Base-by-base conservation (phyloP, 1,284 basidiomycete species). In the Moesziomyces sp. region DNA sequence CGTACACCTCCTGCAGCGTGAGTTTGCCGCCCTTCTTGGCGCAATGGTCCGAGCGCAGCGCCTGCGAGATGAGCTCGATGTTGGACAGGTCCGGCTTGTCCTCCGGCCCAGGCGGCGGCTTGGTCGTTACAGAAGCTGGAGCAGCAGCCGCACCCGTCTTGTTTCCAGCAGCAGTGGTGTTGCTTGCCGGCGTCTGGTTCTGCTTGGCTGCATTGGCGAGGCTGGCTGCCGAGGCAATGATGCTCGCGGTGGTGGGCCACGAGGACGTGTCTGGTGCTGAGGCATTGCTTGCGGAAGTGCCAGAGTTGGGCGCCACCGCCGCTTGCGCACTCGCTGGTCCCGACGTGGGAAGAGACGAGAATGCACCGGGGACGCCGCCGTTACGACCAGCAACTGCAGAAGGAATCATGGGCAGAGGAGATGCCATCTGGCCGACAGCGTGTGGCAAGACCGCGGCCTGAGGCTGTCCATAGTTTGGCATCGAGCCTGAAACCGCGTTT, bases 1-100 rank as follows among this genome's bases (percentile, higher is more conserved):
- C 89, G 82, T 93, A 93, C 52, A 97, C 93, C 79, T 96, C 93
- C 74, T 94, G 93, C 64, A 97, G 83, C 0, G 94, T 95, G 28
- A 92, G 93, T 83, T 93, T 92, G 44, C 92, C 92, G 47, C 90
- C 90, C 76, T 91, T 78, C 44, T 66, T 62, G 38, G 40, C 45
- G 23, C 72, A 76, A 24, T 68, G 67, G 24, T 77, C 74, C 30
- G 78, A 80, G 21, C 66, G 57, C 30, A 83, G 69, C 19, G 82
- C 82, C 28, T 73, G 65, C 35, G 71, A 77, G 45, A 83, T 81
- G 48, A 83, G 78, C 59, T 79, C 76, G 21, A 78, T 58, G 49
- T 82, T 83, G 47, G 76, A 72, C 19, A 82, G 46, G 28, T 77
- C 74, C 6, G 82, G 82, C 64, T 80, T 82, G 64, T 78, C 69